Percentiles rank a stretch among this genome's conserved stretches.
These are phyloP conservation scores for Penicillium capsulatum DNA, from an alignment of 2,329 filamentous ascomycete genomes.

Conservation along the genomic window DNA sequence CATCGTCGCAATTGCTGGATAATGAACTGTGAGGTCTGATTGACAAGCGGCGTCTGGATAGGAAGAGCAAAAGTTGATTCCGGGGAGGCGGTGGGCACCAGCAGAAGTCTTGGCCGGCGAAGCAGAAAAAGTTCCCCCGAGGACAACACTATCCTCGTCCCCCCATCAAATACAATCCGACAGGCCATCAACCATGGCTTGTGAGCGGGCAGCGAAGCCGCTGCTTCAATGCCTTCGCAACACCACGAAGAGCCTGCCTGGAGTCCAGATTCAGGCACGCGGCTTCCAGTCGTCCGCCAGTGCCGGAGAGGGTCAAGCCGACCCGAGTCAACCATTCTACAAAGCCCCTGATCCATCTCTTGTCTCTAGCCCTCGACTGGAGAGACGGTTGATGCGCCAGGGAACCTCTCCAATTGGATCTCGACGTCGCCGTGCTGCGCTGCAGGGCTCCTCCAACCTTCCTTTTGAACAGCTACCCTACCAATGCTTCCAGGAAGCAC, in stretches of 20 bases:
- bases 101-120: slow-evolving; percentile 32
- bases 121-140: slow-evolving; percentile 39
- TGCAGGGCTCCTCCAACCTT: slow-evolving; percentile 61
- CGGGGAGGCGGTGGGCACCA: slow-evolving; percentile 31
- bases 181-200: slow-evolving; percentile 33
- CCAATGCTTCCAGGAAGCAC: slow-evolving; percentile 95
- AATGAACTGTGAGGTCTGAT: slow-evolving; percentile 9
- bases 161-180: slow-evolving; percentile 15
- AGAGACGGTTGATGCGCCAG: slow-evolving; percentile 63
- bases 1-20: slow-evolving; percentile 27
- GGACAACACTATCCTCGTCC: slow-evolving; percentile 20
- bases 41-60: slow-evolving; percentile 13
- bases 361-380: slow-evolving; percentile 61
- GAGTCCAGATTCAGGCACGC: slow-evolving; percentile 40
- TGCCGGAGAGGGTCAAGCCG: slow-evolving; percentile 44
- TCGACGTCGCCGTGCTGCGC: slow-evolving; percentile 71
- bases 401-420: slow-evolving; percentile 75
- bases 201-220: slow-evolving; percentile 42
- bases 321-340: slow-evolving; percentile 41
- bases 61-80: slow-evolving; percentile 33
- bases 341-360: slow-evolving; percentile 58
- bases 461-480: slow-evolving; percentile 94
- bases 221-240: slow-evolving; percentile 42
- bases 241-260: slow-evolving; percentile 29
- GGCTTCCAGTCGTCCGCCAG: slow-evolving; percentile 48